Evolutionary conservation across 768 basidiomycete species (phyloP), one percentile per base, ranked within the genome.

Genomic region (Boletellus emodensis): DNA sequence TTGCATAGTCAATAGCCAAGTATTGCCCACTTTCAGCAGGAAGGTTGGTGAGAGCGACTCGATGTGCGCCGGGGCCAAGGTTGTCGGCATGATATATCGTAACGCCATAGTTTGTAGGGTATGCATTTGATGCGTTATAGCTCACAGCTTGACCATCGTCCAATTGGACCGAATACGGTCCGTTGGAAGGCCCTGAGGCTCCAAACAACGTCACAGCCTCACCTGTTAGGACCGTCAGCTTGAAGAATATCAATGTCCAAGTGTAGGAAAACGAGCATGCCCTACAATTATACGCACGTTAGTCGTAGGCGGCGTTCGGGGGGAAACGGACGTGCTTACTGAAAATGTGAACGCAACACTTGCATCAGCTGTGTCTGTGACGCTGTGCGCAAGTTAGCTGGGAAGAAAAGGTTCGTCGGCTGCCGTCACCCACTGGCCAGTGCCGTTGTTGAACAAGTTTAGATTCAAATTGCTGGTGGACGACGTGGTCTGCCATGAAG

Each of bases 161-260:
- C 40, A 76, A 26, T 49, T 70, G 62, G 18, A 71, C 69, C 0
- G 60, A 56, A 49, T 73, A 76, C 4, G 62, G 60, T 18, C 71
- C 63, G 30, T 65, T 66, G 4, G 54, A 48, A 17, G 72, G 70
- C 17, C 72, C 67, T 1, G 73, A 66, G 10, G 77, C 66, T 15
- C 78, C 75, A 44, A 72, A 78, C 8, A 79, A 43, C 1, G 71
- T 72, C n/a, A 80, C 68, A 12, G 70, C 74, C 51, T 73, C 72
- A 38, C 76, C 78, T 73, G 36, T 22, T 20, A 26, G 14, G n/a
- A 15, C 10, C 14, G 18, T 50, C 6, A 54, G 38, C 35, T 34
- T 20, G 26, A 34, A 33, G 15, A 30, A 30, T 30, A 10, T 30
- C 30, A 30, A 3, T 8, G 36, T 14, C 12, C 3, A 11, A 14